Percentiles rank a stretch among this genome's conserved stretches.
phyloP scores from a whole-genome alignment of 2,329 filamentous ascomycete species.

The Fusarium buxicola region DNA sequence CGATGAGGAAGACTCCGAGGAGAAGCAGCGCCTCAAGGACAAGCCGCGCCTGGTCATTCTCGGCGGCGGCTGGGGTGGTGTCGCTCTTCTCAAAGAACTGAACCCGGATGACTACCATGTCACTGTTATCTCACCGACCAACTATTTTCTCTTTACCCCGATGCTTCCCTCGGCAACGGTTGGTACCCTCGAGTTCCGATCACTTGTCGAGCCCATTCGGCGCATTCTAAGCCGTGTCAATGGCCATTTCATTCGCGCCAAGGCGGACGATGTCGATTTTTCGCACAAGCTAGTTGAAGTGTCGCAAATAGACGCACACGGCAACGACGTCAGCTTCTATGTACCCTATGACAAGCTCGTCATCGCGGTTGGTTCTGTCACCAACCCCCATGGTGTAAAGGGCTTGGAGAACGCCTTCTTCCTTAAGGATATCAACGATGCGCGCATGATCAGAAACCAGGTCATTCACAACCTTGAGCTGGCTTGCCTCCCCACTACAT shows the following conservation, averaged over 20 bases:
- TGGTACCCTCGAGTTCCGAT: constrained; percentile 90
- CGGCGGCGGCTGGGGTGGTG: constrained; percentile 94
- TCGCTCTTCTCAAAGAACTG: constrained; percentile 89
- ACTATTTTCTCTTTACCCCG: constrained; percentile 98
- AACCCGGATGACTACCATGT: constrained; percentile 95
- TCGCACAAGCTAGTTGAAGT: constrained; percentile 91
- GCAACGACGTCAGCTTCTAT: constrained; percentile 86
- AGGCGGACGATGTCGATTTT: constrained; percentile 90
- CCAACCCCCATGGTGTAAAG: constrained; percentile 95
- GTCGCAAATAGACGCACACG: constrained; percentile 75
- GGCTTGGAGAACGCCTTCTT: constrained; percentile 95
- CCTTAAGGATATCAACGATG: constrained; percentile 94
- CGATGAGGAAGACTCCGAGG: constrained; percentile 85
- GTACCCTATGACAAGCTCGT: constrained; percentile 98
- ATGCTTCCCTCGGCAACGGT: constrained; percentile 98
- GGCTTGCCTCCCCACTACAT: constrained; percentile 91
- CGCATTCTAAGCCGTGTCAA: constrained; percentile 81
- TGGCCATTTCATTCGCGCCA: constrained; percentile 91
- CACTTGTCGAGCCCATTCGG: constrained; percentile 91
- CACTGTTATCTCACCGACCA: constrained; percentile 92
- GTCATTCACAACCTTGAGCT: constrained; percentile 90
- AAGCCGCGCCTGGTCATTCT: constrained; percentile 95
- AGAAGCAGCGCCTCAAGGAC: constrained; percentile 77
- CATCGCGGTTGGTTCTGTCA: constrained; percentile 89
- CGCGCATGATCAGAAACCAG: constrained; percentile 86